phyloP scores from a whole-genome alignment of 768 basidiomycete genomes.

The Pholiota microspora region DNA sequence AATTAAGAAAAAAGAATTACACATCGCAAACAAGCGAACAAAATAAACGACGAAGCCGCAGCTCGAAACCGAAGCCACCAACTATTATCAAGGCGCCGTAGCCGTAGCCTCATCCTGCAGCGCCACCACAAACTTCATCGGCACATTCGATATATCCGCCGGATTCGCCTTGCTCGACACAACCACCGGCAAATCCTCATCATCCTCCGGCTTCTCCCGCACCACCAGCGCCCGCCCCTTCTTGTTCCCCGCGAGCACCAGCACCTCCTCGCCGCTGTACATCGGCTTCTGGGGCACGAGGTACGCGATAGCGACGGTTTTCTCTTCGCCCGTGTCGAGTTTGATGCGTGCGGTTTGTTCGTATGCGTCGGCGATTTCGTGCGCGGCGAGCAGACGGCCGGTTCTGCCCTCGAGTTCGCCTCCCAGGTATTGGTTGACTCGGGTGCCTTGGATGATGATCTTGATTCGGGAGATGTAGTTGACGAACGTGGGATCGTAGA shows the following conservation, averaged over 20 bases:
- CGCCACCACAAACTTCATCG: slow-evolving; percentile 31
- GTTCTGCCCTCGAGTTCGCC: slow-evolving; percentile 33
- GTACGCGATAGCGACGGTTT: slow-evolving; percentile 27
- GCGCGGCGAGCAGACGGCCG: slow-evolving; percentile 31
- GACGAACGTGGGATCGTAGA: slow-evolving; percentile 32
- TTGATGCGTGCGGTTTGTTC: slow-evolving; percentile 36
- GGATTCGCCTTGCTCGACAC: slow-evolving; percentile 36
- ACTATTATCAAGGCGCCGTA: neutral
- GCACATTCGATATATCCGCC: slow-evolving; percentile 33
- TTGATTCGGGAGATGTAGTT: slow-evolving; percentile 34
- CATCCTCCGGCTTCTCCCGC: slow-evolving; percentile 33
- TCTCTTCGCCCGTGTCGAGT: slow-evolving; percentile 25
- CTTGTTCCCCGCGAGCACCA: slow-evolving; percentile 43
- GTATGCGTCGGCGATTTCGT: slow-evolving; percentile 26
- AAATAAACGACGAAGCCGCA: no score
- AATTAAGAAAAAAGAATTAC: neutral
- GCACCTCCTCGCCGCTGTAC: slow-evolving; percentile 42
- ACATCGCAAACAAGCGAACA: neutral
- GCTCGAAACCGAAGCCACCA: no score
- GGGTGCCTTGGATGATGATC: slow-evolving; percentile 36
- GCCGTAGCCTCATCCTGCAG: slow-evolving; percentile 25
- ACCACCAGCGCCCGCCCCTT: slow-evolving; percentile 47
- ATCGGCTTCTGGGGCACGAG: slow-evolving; percentile 27
- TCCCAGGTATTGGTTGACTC: slow-evolving; percentile 29
- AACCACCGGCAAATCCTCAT: slow-evolving; percentile 23